Evolutionary conservation across 805 yeast genomes (phyloP), one percentile per base, ranked within the genome.

Genomic region (Groenewaldozyma salmanticensis): DNA sequence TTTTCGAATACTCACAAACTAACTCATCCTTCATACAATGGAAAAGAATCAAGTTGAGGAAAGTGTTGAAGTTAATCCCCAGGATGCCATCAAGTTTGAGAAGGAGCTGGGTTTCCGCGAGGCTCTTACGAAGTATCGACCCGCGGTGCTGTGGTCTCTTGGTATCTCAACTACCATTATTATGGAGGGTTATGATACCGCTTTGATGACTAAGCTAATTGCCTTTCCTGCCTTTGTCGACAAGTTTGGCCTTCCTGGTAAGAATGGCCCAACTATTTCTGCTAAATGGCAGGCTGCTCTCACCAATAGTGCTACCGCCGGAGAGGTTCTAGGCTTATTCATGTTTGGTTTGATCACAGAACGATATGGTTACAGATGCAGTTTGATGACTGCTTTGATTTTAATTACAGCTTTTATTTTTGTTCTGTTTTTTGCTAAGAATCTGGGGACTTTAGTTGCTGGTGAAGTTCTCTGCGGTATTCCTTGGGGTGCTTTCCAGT

Each of bases 401-500:
- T 22, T 53, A 7, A 51, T 63, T 21, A 42, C 54, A 18, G 63
- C 59, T 9, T 66, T 69, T 42, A 65, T 70, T 31, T 71, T 72
- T 48, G 57, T 72, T 36, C 60, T 61, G 37, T 71, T 71, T 47
- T 72, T 70, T 52, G 68, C 76, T 20, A 56, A 58, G 9, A 57
- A 54, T 44, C 44, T 63, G 16, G 58, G 58, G 9, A 61, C 58
- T 24, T 53, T 67, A 38, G 52, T 58, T 27, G 66, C 51, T 13
- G 71, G 67, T 7, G 62, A 64, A 45, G 47, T 66, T 20, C 49
- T 66, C 7, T 53, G 65, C 27, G 54, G 60, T 4, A 27, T 75
- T 31, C 67, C 70, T 4, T 74, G 75, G 74, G 80, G 81, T 37
- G 62, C 65, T 6, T 72, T 72, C 52, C 72, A 67, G 42, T 64